phyloP scores from a whole-genome alignment of 1,139 yeast species.

The Geotrichum carabidarum region DNA sequence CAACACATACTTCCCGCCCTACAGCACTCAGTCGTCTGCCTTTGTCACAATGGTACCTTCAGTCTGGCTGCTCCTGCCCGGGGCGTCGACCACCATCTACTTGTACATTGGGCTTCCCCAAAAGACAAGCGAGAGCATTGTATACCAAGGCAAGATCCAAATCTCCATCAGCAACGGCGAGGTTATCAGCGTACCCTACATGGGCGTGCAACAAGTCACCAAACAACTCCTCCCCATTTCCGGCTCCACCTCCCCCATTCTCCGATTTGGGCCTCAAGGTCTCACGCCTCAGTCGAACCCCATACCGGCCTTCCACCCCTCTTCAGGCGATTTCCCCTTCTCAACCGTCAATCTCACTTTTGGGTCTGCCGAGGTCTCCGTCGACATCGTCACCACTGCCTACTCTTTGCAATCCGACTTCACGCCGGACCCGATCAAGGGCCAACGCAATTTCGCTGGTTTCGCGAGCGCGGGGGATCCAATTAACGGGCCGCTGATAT shows the following conservation, averaged over 20 bases:
- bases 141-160: slow-evolving; percentile 14
- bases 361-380: slow-evolving; percentile 11
- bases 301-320: not conserved
- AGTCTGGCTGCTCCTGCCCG: slow-evolving; percentile 5
- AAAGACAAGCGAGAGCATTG: not conserved
- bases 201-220: slow-evolving; percentile 12
- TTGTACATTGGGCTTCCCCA: not conserved
- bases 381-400: slow-evolving; percentile 12
- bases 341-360: not conserved
- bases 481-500: not conserved
- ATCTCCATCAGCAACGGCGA: slow-evolving; percentile 11
- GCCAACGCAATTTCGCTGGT: slow-evolving; percentile 7
- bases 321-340: slow-evolving; percentile 2
- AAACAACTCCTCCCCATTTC: not conserved
- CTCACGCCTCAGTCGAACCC: not conserved
- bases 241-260: not conserved
- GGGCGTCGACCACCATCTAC: slow-evolving; percentile 1
- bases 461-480: slow-evolving; percentile 1
- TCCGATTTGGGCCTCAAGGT: not conserved
- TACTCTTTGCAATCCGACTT: not conserved
- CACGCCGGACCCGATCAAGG: not conserved
- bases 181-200: slow-evolving; percentile 12
- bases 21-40: not conserved
- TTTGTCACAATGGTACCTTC: not conserved
- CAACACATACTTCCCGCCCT: slow-evolving; percentile 8